phyloP scores from a whole-genome alignment of 768 basidiomycete species.

The Clavulina sp. region DNA sequence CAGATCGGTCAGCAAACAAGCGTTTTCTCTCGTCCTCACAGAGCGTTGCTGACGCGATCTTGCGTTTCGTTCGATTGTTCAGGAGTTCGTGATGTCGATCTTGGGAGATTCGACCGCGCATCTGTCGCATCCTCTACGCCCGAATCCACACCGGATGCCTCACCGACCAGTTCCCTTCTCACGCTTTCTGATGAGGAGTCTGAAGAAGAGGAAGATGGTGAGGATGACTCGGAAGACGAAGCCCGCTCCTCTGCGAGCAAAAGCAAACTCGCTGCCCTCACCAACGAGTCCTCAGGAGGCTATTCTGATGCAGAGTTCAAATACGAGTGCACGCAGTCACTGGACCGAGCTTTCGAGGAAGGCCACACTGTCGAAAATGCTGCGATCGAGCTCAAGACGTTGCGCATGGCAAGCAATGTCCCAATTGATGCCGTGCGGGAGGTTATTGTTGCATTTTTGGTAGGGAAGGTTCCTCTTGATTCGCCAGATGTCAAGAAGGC shows the following conservation, averaged over 20 bases:
- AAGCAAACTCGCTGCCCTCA: too few species aligned
- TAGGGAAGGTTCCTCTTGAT: constrained; percentile 49
- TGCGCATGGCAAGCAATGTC: constrained; percentile 94
- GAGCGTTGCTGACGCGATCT: not conserved
- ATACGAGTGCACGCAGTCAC: constrained; percentile 59
- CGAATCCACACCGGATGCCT: not conserved
- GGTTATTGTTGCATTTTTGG: constrained; percentile 72
- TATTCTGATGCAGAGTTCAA: constrained; percentile 43
- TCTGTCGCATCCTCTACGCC: not conserved
- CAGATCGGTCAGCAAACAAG: not conserved
- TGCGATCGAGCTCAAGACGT: constrained; percentile 82
- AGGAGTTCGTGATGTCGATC: not conserved
- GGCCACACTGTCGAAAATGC: constrained; percentile 86
- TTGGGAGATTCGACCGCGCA: not conserved
- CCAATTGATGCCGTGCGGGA: constrained; percentile 69
- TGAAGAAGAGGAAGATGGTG: constrained; percentile 47
- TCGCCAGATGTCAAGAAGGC: constrained; percentile 42
- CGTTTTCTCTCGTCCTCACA: too few species aligned
- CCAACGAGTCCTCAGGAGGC: too few species aligned
- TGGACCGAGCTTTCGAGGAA: constrained; percentile 85
- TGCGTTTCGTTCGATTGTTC: not conserved
- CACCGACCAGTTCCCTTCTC: not conserved
- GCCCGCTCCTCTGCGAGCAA: too few species aligned
- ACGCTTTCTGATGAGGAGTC: constrained; percentile 24
- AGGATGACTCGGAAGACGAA: too few species aligned